phyloP scores from a whole-genome alignment of 1,284 basidiomycete species.

The Polyporus tsugae region DNA sequence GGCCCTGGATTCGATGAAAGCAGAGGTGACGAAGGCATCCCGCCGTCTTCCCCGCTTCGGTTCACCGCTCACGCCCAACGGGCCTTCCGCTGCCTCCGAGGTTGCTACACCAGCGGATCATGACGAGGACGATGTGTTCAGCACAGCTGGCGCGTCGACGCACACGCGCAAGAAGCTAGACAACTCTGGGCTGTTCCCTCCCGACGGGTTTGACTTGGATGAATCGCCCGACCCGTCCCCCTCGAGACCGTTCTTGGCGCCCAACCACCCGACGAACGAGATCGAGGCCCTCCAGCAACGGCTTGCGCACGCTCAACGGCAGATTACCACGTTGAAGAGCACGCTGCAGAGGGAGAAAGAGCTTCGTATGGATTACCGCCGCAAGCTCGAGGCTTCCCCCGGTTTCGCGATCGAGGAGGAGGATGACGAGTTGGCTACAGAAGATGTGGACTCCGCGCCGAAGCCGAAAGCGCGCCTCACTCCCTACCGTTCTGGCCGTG shows the following conservation, averaged over 20 bases:
- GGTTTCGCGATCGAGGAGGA: conserved; percentile 53
- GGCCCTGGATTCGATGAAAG: conserved; percentile 78
- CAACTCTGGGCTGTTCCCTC: conserved; percentile 62
- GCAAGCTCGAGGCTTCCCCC: conserved; percentile 55
- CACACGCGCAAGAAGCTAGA: conserved; percentile 67
- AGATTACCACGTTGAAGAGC: conserved; percentile 81
- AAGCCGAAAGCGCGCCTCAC: conserved; percentile 44
- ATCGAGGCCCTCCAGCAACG: conserved; percentile 81
- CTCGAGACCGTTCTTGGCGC: conserved; percentile 63
- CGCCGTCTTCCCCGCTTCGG: conserved; percentile 70
- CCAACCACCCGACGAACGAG: conserved; percentile 80
- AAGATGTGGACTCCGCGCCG: conserved; percentile 46
- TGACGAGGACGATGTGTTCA: conserved; percentile 77
- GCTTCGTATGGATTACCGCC: conserved; percentile 69
- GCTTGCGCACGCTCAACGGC: conserved; percentile 83
- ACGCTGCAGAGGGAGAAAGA: conserved; percentile 84
- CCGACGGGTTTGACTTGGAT: conserved; percentile 55
- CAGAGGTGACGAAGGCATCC: conserved; percentile 68
- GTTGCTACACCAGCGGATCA: conserved; percentile 66
- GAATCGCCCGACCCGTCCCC: conserved; percentile 75
- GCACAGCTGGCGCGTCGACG: conserved; percentile 64
- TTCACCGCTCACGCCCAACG: conserved; percentile 73
- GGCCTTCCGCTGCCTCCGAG: conserved; percentile 50
- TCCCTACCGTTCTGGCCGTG: conserved; percentile 48
- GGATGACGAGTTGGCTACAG: conserved; percentile 52